Evolutionary conservation across 2,329 filamentous ascomycete species (phyloP).

Genomic region (Ramichloridium luteum): DNA sequence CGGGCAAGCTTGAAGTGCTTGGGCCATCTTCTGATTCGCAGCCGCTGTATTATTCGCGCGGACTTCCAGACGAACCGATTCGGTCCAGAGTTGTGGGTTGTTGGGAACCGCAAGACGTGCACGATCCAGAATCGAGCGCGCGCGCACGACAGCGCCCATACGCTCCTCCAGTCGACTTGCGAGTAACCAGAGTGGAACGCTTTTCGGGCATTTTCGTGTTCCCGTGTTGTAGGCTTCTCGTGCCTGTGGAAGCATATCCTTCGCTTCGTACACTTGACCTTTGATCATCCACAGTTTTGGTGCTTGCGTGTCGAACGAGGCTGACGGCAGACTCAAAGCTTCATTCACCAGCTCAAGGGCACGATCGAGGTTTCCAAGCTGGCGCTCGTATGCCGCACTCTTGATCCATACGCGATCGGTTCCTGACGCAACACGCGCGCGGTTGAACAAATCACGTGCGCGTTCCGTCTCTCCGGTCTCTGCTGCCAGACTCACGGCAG

Average conservation of each 20-base stretch:
- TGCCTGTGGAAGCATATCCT: conserved; percentile 68
- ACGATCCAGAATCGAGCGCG: conserved; percentile 83
- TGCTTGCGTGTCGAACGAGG: conserved; percentile 63
- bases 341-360: conserved; percentile 81
- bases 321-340: conserved; percentile 46
- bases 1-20: conserved; percentile 81
- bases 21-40: conserved; percentile 85
- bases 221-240: conserved; percentile 82
- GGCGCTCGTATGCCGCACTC: conserved; percentile 83
- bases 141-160: conserved; percentile 73
- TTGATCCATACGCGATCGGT: conserved; percentile 98
- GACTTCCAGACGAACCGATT: conserved; percentile 86
- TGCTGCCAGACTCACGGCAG: conserved; percentile 90
- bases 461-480: conserved; percentile 74
- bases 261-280: conserved; percentile 86
- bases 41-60: conserved; percentile 72
- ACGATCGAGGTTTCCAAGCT: conserved; percentile 63
- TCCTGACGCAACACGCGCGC: conserved; percentile 75
- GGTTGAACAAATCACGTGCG: conserved; percentile 67
- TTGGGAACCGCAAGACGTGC: conserved; percentile 81
- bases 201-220: conserved; percentile 73
- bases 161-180: conserved; percentile 80
- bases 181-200: conserved; percentile 79
- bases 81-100: conserved; percentile 73
- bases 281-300: conserved; percentile 98